These are phyloP conservation scores for Aspergillus bertholletiae DNA, from an alignment of 495 filamentous ascomycete genomes.

Conservation along the genomic window DNA sequence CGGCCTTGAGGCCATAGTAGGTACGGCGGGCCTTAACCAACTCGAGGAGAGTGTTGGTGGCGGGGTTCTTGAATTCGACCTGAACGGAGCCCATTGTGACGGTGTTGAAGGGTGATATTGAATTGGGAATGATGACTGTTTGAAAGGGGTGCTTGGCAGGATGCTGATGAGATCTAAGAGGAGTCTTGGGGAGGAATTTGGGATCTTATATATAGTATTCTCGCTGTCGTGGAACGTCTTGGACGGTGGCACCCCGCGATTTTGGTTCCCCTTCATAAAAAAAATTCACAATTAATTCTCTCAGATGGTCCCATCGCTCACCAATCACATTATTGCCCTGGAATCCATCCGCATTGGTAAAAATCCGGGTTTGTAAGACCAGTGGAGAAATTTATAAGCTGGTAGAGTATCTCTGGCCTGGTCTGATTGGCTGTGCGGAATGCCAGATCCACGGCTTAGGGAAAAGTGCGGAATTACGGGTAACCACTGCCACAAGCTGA, in stretches of 20 bases:
- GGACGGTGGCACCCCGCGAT: neutral
- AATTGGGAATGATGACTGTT: neutral
- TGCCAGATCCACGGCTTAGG: neutral
- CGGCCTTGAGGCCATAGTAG: conserved; percentile 42
- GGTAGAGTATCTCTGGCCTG: neutral
- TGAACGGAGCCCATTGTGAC: conserved; percentile 29
- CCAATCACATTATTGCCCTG: neutral
- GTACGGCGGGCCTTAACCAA: conserved; percentile 43
- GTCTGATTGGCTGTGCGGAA: neutral
- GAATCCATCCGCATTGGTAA: neutral
- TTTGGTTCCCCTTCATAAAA: too few species aligned
- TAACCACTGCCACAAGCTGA: too few species aligned
- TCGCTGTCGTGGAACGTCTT: neutral
- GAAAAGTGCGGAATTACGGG: neutral
- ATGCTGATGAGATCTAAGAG: neutral
- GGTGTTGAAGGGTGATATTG: neutral
- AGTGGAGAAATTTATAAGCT: neutral
- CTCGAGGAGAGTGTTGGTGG: conserved; percentile 37
- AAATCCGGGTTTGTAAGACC: neutral
- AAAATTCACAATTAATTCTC: too few species aligned
- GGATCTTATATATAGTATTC: neutral
- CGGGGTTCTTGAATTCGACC: conserved; percentile 36
- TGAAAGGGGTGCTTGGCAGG: neutral
- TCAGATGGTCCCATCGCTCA: neutral
- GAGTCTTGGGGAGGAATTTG: neutral